phyloP scores from a whole-genome alignment of 495 filamentous ascomycete genomes.

The Penicillium verhagenii region DNA sequence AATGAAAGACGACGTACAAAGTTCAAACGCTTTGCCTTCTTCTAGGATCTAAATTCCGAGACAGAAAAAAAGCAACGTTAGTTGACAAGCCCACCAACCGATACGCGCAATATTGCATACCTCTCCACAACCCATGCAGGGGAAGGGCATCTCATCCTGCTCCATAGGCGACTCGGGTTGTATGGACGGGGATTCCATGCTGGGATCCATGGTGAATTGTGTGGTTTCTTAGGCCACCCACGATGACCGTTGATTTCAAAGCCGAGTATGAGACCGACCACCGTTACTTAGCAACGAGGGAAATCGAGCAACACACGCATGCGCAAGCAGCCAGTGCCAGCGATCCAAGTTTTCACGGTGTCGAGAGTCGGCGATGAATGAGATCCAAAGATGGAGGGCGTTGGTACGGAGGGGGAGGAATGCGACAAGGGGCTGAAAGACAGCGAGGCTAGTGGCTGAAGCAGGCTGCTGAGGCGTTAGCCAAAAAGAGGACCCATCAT shows the following conservation, averaged over 20 bases:
- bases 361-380: background rate
- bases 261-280: background rate
- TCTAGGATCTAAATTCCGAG: conserved; percentile 71
- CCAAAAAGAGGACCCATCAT: conserved; percentile 4
- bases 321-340: conserved; percentile 12
- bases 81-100: conserved; percentile 4
- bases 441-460: conserved; percentile 20
- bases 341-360: background rate
- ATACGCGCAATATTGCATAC: conserved; percentile 49
- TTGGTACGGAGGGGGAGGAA: conserved; percentile 22
- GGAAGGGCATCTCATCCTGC: conserved; percentile 80
- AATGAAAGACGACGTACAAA: conserved; percentile 63
- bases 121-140: conserved; percentile 98
- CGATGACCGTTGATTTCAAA: background rate
- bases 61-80: conserved; percentile 12
- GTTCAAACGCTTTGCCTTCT: conserved; percentile 97
- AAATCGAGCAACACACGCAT: conserved; percentile 1
- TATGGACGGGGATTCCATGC: conserved; percentile 46
- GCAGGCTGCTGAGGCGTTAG: conserved; percentile 15
- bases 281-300: background rate
- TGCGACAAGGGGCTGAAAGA: conserved; percentile 27
- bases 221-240: background rate
- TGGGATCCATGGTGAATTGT: conserved; percentile 6
- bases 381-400: conserved; percentile 6
- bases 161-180: conserved; percentile 83